phyloP scores from a whole-genome alignment of 805 yeast genomes.

The Clavispora phyllophila region DNA sequence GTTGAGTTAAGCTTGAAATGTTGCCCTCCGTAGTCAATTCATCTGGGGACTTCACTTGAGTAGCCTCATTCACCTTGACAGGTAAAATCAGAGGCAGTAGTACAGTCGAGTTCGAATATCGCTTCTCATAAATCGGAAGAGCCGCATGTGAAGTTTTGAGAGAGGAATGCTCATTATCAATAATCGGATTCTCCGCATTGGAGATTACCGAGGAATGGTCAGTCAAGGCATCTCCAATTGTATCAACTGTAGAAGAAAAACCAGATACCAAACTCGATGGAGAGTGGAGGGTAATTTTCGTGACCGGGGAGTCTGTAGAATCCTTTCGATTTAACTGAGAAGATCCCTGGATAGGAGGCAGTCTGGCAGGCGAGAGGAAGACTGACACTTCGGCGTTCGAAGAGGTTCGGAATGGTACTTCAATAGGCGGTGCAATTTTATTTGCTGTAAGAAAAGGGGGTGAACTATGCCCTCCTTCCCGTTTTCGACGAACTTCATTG shows the following conservation, averaged over 20 bases:
- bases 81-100: not conserved
- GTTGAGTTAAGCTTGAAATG: no score
- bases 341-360: not conserved
- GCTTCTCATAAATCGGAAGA: not conserved
- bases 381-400: not conserved
- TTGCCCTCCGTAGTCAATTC: no score
- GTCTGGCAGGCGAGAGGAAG: not conserved
- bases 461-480: not conserved
- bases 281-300: not conserved
- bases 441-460: not conserved
- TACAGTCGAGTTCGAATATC: not conserved
- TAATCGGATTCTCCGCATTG: not conserved
- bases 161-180: not conserved
- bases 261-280: slow-evolving; percentile 5
- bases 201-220: slow-evolving; percentile 4
- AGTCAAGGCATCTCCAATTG: slow-evolving; percentile 2
- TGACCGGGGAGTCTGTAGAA: not conserved
- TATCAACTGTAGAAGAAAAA: slow-evolving; percentile 1
- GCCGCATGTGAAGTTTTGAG: not conserved
- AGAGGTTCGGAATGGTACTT: not conserved
- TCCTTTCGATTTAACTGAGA: not conserved
- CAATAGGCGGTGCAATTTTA: not conserved
- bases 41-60: not conserved
- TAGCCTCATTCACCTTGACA: not conserved
- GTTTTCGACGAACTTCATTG: not conserved